A percentile compares a stretch with the other conserved stretches of the same genome.
These are phyloP conservation scores for barley (Hordeum vulgare) DNA, from an alignment of 176 grass and related monocot genomes.

Conservation along the genomic window DNA sequence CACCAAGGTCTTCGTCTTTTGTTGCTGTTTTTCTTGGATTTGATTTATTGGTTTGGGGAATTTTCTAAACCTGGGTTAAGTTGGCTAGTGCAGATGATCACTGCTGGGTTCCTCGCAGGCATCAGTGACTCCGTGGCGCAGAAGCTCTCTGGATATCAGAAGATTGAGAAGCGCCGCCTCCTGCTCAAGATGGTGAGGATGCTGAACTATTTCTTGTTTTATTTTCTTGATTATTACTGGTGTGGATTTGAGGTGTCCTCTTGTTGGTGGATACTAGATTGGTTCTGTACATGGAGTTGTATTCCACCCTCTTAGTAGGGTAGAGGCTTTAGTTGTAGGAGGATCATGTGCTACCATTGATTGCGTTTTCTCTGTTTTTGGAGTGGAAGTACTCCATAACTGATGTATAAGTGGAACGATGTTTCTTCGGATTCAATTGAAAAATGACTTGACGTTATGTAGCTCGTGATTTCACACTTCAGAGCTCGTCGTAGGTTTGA, in stretches of 20 bases:
- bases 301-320: not conserved
- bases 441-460: not conserved
- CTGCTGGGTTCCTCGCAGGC: conserved; percentile 75
- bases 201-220: not conserved
- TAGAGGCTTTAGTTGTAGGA: not conserved
- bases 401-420: not conserved
- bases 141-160: conserved; percentile 77
- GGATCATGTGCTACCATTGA: not conserved
- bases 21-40: not conserved
- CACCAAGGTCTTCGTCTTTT: conserved; percentile 52
- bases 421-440: not conserved
- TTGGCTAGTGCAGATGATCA: conserved; percentile 58
- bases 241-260: not conserved
- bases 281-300: not conserved
- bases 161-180: conserved; percentile 69
- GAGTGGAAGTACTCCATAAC: not conserved
- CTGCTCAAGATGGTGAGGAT: conserved; percentile 77
- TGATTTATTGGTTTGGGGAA: not conserved
- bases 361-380: not conserved
- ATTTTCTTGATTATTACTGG: not conserved
- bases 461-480: not conserved
- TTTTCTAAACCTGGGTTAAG: not conserved
- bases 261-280: not conserved
- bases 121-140: conserved; percentile 88
- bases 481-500: not conserved